Base-by-base conservation (phyloP, 2,329 filamentous ascomycete species). In the Aspergillus novofumigatus region DNA sequence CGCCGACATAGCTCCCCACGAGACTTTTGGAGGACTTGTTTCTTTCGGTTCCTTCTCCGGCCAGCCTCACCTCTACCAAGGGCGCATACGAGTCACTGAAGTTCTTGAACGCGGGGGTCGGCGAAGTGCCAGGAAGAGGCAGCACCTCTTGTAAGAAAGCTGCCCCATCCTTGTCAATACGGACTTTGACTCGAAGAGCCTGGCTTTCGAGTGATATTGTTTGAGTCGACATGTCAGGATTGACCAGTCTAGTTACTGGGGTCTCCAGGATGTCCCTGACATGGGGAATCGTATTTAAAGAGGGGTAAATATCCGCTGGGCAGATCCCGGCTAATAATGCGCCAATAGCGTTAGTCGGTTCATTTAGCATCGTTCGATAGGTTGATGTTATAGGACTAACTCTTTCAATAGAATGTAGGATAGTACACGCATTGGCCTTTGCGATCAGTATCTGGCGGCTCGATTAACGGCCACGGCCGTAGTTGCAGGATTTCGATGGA, bases 11-110 rank as follows among this genome's bases (percentile, higher is more conserved):
- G 14, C 58, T 61, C 6, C 59, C 62, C 35, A 60, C 61, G n/a
- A 69, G 61, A 3, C 60, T 55, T 54, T 71, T 71, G 44, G 69
- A 63, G 0, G 64, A 64, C 53, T 69, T 69, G 53, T 62, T 53
- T 23, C 57, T 60, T 5, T 42, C 29, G 3, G 60, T 69, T 20
- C 67, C 68, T 51, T 69, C 66, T 9, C 67, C 68, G 1, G 59
- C 61, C 1, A 70, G 62, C 6, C 64, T 64, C 1, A 66, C 53
- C 8, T 66, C 62, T 9, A 65, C 56, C 1, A 70, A 52, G 0
- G 66, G 65, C 3, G 55, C 38, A 26, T 54, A 54, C 4, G 53
- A 54, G 25, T 55, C 14, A 11, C 26, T 1, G 20, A 62, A 58
- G 23, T 56, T 56, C 17, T 55, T 56, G 1, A 53, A 58, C 10